These are phyloP conservation scores for Lasiodiplodia theobromae DNA, from an alignment of 2,329 filamentous ascomycete species.

Conservation along the genomic window DNA sequence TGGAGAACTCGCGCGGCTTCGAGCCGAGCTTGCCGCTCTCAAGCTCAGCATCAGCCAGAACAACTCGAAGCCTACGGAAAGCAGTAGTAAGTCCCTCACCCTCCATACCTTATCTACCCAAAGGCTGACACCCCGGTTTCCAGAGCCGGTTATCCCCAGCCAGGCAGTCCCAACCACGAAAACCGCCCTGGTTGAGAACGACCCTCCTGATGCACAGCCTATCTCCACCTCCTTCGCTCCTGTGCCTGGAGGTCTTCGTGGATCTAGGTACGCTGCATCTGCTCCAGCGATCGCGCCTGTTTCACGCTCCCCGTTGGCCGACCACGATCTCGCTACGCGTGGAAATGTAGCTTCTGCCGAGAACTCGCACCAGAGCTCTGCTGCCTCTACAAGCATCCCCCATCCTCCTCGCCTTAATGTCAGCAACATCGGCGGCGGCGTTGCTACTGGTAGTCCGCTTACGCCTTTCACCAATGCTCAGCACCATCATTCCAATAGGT, in stretches of 20 bases:
- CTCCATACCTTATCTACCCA: neutral
- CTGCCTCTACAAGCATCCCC: neutral
- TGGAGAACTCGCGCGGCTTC: neutral
- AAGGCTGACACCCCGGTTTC: neutral
- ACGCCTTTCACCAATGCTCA: neutral
- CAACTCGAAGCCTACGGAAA: neutral
- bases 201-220: neutral
- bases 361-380: neutral
- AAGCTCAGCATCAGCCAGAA: conserved; percentile 3
- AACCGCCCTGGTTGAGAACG: neutral
- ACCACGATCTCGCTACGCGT: neutral
- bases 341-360: neutral
- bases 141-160: neutral
- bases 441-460: neutral
- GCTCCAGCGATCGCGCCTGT: neutral
- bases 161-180: neutral
- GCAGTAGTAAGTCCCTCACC: neutral
- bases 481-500: neutral
- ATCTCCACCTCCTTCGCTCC: neutral
- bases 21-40: neutral
- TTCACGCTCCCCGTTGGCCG: neutral
- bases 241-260: neutral
- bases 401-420: neutral
- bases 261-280: neutral
- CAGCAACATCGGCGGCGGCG: neutral